Percentiles rank a stretch among this genome's conserved stretches.
Conservation (phyloP, 768 basidiomycete species). For the Lentinula lateritia region DNA sequence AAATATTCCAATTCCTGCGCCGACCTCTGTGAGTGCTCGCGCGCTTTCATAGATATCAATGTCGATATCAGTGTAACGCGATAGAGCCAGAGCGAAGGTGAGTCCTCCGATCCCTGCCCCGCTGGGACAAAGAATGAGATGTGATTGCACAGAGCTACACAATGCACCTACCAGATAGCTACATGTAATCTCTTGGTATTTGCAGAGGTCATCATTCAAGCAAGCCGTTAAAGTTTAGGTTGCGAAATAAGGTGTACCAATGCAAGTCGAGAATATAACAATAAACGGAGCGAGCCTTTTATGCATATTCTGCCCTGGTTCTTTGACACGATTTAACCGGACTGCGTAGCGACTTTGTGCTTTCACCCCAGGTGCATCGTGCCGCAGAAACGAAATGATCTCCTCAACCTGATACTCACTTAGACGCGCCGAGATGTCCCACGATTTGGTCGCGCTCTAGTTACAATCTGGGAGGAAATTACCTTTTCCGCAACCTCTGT, state of each 20-base stretch:
- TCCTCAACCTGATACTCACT: neutral
- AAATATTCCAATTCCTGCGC: conserved; percentile 59
- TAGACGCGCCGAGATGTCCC: conserved; percentile 6
- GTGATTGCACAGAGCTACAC: conserved; percentile 5
- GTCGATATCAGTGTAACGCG: conserved; percentile 47
- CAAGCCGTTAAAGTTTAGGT: neutral
- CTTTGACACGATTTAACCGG: conserved; percentile 12
- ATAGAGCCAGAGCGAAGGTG: conserved; percentile 27
- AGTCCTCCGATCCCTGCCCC: conserved; percentile 48
- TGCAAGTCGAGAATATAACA: neutral
- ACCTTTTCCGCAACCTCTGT: neutral
- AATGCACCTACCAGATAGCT: conserved; percentile 45
- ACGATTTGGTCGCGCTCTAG: conserved; percentile 11
- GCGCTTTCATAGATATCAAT: conserved; percentile 54
- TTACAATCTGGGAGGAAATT: neutral
- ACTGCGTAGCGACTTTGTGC: neutral
- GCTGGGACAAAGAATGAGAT: conserved; percentile 23
- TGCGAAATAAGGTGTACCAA: neutral
- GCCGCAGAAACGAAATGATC: neutral
- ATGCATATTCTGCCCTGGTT: neutral
- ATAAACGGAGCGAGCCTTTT: neutral
- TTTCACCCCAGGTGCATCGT: neutral
- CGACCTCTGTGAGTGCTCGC: conserved; percentile 43
- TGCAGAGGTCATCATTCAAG: conserved; percentile 16
- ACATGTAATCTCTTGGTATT: conserved; percentile 37